phyloP scores from a whole-genome alignment of 2,329 filamentous ascomycete genomes.

The Pleomassaria siparia region DNA sequence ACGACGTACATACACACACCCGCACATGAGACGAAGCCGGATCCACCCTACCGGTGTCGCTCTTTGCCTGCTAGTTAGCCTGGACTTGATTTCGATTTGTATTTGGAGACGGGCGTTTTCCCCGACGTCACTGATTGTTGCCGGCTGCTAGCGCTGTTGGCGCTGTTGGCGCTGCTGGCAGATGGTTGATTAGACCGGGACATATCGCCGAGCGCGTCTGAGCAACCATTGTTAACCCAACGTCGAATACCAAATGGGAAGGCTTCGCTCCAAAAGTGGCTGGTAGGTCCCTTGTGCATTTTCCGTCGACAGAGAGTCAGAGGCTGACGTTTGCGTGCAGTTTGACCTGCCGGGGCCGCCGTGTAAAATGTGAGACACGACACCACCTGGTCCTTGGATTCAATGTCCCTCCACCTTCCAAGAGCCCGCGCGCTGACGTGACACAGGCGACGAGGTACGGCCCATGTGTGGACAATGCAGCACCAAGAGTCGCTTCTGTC shows the following conservation, averaged over 20 bases:
- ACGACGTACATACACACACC: not conserved
- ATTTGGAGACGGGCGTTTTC: too few relatives aligned
- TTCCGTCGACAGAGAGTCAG: not conserved
- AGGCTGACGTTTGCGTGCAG: slow-evolving; percentile 15
- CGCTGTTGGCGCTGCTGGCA: not conserved
- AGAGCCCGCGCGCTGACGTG: slow-evolving; percentile 4
- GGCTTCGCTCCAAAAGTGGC: slow-evolving; percentile 34
- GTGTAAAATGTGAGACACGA: slow-evolving; percentile 38
- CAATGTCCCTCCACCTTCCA: not conserved
- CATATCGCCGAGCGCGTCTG: not conserved
- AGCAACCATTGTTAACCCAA: not conserved
- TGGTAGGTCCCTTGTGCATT: slow-evolving; percentile 23
- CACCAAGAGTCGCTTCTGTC: slow-evolving; percentile 34
- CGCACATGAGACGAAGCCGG: not conserved
- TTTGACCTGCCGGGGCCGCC: slow-evolving; percentile 32
- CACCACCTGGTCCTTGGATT: too few relatives aligned
- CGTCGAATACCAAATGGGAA: slow-evolving; percentile 20
- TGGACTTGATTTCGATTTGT: too few relatives aligned
- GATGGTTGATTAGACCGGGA: not conserved
- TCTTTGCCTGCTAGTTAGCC: too few relatives aligned
- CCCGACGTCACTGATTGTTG: not conserved
- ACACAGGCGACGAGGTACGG: slow-evolving; percentile 29
- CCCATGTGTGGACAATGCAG: slow-evolving; percentile 34
- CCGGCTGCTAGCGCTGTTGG: not conserved
- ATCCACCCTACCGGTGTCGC: too few relatives aligned